A percentile compares a stretch with the other conserved stretches of the same genome.
phyloP scores from a whole-genome alignment of 345 rosid genomes.

The Eucalyptus tenuipes region DNA sequence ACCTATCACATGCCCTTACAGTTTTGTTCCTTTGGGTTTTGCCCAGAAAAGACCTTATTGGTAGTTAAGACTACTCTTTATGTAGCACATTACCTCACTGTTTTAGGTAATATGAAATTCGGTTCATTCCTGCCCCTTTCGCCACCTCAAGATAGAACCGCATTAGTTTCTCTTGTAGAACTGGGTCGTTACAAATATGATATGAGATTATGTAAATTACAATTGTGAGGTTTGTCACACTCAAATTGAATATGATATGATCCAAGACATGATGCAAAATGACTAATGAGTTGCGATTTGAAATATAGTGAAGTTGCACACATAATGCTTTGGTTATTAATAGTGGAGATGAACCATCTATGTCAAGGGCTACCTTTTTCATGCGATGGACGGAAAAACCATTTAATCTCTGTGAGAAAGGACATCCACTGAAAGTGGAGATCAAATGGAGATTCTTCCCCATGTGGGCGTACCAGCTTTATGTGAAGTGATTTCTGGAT shows the following conservation, averaged over 20 bases:
- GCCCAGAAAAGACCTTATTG: too few species aligned
- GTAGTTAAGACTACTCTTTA: too few species aligned
- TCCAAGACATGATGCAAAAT: not conserved
- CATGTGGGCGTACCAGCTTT: not conserved
- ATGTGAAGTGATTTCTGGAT: not conserved
- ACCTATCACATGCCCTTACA: too few species aligned
- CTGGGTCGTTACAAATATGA: fast-evolving
- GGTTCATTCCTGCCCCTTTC: fast-evolving
- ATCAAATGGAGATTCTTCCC: not conserved
- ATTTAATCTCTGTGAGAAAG: not conserved
- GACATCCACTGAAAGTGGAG: not conserved
- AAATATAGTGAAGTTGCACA: not conserved
- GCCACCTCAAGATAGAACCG: fast-evolving
- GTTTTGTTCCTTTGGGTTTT: too few species aligned
- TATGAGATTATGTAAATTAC: not conserved
- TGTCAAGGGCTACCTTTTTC: not conserved
- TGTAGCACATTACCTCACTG: too few species aligned
- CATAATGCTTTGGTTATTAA: not conserved
- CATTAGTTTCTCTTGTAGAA: fast-evolving
- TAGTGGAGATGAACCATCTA: not conserved
- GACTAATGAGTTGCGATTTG: not conserved
- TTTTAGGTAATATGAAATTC: too few species aligned
- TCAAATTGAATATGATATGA: not conserved
- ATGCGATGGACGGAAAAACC: not conserved
- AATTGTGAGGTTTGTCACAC: not conserved